phyloP scores from a whole-genome alignment of 768 basidiomycete genomes.

The Cubamyces sp. region DNA sequence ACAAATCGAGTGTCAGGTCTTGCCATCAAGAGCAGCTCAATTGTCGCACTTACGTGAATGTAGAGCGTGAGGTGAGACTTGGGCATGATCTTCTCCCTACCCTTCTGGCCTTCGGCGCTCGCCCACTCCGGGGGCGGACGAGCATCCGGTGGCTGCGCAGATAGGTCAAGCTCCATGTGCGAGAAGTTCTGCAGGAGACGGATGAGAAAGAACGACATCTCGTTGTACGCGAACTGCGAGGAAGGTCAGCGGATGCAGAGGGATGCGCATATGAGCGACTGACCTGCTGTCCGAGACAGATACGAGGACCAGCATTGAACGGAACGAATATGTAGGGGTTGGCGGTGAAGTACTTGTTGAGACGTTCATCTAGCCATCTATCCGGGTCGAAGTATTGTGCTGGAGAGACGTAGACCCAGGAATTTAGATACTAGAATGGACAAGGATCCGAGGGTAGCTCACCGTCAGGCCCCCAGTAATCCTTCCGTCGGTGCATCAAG shows the following conservation, averaged over 20 bases:
- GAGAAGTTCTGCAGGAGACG: slow-evolving; percentile 55
- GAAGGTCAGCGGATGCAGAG: too few species aligned
- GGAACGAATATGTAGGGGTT: slow-evolving; percentile 74
- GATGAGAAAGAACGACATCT: slow-evolving; percentile 56
- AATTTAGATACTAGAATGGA: too few species aligned
- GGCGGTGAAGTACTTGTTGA: slow-evolving; percentile 53
- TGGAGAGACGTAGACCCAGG: neutral
- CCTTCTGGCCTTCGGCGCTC: slow-evolving; percentile 40
- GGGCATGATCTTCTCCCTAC: slow-evolving; percentile 45
- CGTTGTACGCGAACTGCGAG: slow-evolving; percentile 63
- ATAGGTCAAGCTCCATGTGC: slow-evolving; percentile 42
- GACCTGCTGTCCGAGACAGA: slow-evolving; percentile 63
- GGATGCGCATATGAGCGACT: too few species aligned
- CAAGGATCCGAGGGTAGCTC: too few species aligned
- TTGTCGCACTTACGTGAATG: neutral
- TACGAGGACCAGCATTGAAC: slow-evolving; percentile 69
- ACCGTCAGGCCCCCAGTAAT: slow-evolving; percentile 63
- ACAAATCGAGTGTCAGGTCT: neutral
- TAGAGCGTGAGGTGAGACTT: slow-evolving; percentile 42
- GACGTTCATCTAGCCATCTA: slow-evolving; percentile 62
- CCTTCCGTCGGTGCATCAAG: slow-evolving; percentile 44
- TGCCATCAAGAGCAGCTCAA: too few species aligned
- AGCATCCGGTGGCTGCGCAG: slow-evolving; percentile 39
- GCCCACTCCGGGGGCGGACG: slow-evolving; percentile 40
- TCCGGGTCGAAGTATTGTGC: slow-evolving; percentile 61